Base-by-base conservation (phyloP, 148 eudicot genomes). In the Drosera capensis region DNA sequence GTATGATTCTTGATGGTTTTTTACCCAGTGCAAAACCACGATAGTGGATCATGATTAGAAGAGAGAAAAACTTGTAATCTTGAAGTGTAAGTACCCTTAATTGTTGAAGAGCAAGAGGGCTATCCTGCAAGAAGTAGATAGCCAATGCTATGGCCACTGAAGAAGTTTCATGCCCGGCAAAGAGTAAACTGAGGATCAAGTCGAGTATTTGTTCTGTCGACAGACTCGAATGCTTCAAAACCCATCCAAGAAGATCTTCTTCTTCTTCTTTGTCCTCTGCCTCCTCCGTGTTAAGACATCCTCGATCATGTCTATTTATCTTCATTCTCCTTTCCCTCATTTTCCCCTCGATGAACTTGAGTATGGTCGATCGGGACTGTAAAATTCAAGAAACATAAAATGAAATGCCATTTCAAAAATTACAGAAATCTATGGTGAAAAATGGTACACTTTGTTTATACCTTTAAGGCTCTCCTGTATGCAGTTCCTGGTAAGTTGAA, bases 151-250 rank as follows among this genome's bases (percentile, higher is more conserved):
- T 88, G 46, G 97, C 55, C 5, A 88, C 97, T 28, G 97, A 88
- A 45, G 97, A 80, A 53, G 96, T 88, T 55, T 88, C 96, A 59
- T 88, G 96, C 14, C 96, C 96, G 15, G 96, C 96, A 60, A 88
- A 88, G 35, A 88, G 71, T 62, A 88, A 67, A 59, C 96, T 83
- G 46, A 88, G 54, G 2, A 88, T 79, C 48, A 88, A 75, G 58
- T 88, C 96, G 18, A 80, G 70, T 23, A 88, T 83, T 53, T 88
- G 96, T 63, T 88, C 96, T 14, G 88, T 88, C 16, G 82, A 83
- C 3, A 88, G 74, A 63, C 63, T 67, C 0, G 96, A 79, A 57
- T 88, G 66, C 64, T 74, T 88, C 52, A 83, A 45, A 1, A 77
- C 96, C 94, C 94, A 88, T 12, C 96, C 92, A 5, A 88, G 86